Base-by-base conservation (phyloP, 2,329 filamentous ascomycete genomes). In the Fusarium brevicatenulatum region DNA sequence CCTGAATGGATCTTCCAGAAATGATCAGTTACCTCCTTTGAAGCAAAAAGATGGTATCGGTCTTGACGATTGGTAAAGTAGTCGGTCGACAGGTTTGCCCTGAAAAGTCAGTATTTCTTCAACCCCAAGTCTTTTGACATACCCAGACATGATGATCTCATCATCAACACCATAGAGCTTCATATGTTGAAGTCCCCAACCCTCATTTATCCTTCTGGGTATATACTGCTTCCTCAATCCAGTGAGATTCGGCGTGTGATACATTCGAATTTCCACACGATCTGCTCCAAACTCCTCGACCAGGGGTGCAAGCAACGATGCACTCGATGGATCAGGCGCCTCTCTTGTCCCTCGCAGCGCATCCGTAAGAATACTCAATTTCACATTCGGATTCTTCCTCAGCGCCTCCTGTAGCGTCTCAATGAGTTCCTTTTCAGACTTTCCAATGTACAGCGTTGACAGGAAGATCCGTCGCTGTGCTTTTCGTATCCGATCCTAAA, bases 151-250 rank as follows among this genome's bases (percentile, higher is more conserved):
- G 73, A 99, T 95, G 65, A 99, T 92, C 81, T 97, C 95, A 78
- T 99, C 95, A 77, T 99, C 96, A 28, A 97, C 86, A 0, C 96
- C 96, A 77, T 99, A 99, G 1, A 99, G 86, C 86, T 99, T 99
- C 95, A 99, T 99, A 80, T 99, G 96, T 80, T 99, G 96, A 69
- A 99, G 83, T 2, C 96, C 96, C 96, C 96, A 99, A 23, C 96
- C 96, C 83, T 99, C 96, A 76, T 99, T 99, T 80, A 99, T 95
- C 25, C 96, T 89, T 79, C 90, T 93, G 1, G 96, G 96, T 5
- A 98, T 90, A 74, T 93, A 86, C 77, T 91, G 91, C 83, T 98
- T 98, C 56, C 92, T 90, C 64, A 97, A 76, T 0, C 96, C 96
- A 6, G 93, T 97, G 72, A 99, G 83, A 78, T 99, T 99, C 1